Conservation (phyloP, 208 protist genomes). For the Trypanosoma avium region DNA sequence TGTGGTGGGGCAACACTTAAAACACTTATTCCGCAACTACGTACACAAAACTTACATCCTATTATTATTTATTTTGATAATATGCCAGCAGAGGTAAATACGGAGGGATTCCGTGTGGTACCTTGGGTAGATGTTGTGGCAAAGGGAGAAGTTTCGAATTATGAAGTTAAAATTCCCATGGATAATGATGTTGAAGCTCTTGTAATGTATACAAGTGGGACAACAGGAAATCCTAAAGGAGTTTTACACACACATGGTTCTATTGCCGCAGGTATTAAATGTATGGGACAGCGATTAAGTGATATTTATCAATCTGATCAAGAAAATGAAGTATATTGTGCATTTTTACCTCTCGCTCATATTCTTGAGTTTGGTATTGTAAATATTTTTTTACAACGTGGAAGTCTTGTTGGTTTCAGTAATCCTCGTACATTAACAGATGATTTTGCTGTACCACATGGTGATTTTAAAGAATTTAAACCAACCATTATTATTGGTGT, state of each 20-base stretch:
- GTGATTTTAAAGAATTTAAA: constrained; percentile 75
- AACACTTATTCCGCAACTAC: constrained; percentile 40
- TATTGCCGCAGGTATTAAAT: constrained; percentile 43
- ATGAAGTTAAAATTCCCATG: constrained; percentile 26
- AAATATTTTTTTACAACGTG: constrained; percentile 64
- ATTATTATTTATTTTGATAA: constrained; percentile 60
- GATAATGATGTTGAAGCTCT: constrained; percentile 53
- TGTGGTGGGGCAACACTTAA: constrained; percentile 66
- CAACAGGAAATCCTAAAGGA: constrained; percentile 89
- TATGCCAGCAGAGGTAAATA: constrained; percentile 27
- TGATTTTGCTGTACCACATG: constrained; percentile 58
- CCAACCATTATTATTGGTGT: constrained; percentile 78
- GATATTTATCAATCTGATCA: constrained; percentile 44
- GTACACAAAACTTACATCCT: constrained; percentile 34
- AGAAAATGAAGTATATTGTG: constrained; percentile 67
- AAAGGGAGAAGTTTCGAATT: constrained; percentile 36
- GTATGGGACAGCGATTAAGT: constrained; percentile 40
- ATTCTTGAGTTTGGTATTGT: constrained; percentile 87
- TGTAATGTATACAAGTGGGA: constrained; percentile 92
- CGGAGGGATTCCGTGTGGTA: constrained; percentile 13
- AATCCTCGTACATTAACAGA: constrained; percentile 77
- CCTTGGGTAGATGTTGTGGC: constrained; percentile 56
- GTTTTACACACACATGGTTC: constrained; percentile 82
- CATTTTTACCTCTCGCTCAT: constrained; percentile 91
- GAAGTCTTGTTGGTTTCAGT: constrained; percentile 71